Percentiles rank a stretch among this genome's conserved stretches.
Evolutionary conservation across 495 filamentous ascomycete species (phyloP).

Genomic region (Extremus antarcticus): DNA sequence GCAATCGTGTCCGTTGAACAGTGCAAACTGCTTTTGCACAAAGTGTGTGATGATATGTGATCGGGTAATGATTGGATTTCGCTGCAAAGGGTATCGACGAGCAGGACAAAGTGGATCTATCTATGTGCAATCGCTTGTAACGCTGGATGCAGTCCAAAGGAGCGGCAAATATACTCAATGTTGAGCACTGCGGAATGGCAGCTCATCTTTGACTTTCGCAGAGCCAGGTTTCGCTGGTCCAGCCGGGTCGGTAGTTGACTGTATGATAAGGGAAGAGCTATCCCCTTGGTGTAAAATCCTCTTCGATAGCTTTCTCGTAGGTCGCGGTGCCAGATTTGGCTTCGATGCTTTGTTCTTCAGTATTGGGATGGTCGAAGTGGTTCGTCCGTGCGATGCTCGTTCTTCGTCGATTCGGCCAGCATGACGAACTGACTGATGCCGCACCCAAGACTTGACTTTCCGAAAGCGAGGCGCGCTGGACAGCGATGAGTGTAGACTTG

Average conservation of each 20-base stretch:
- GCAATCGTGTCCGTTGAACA: no score
- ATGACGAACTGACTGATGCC: conserved; percentile 1
- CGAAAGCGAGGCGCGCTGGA: conserved; percentile 8
- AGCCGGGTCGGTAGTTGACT: neutral
- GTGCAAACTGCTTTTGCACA: neutral
- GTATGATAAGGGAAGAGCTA: neutral
- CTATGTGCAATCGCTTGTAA: neutral
- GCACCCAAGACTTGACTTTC: conserved; percentile 6
- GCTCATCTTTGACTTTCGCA: neutral
- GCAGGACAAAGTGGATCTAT: neutral
- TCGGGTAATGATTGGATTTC: neutral
- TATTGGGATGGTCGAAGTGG: neutral
- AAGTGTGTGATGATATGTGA: no score
- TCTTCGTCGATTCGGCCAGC: conserved; percentile 3
- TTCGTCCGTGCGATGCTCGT: neutral
- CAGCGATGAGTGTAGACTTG: conserved; percentile 7
- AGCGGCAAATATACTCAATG: no score
- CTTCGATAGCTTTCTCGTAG: neutral
- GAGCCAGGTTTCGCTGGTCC: neutral
- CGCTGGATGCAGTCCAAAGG: neutral
- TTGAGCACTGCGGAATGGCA: neutral
- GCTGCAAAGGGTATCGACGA: neutral
- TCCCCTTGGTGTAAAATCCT: neutral
- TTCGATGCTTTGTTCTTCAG: conserved; percentile 16
- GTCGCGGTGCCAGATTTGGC: conserved; percentile 9